phyloP scores from a whole-genome alignment of 371 early-diverging fungal species.

The Phascolomyces articulosus region DNA sequence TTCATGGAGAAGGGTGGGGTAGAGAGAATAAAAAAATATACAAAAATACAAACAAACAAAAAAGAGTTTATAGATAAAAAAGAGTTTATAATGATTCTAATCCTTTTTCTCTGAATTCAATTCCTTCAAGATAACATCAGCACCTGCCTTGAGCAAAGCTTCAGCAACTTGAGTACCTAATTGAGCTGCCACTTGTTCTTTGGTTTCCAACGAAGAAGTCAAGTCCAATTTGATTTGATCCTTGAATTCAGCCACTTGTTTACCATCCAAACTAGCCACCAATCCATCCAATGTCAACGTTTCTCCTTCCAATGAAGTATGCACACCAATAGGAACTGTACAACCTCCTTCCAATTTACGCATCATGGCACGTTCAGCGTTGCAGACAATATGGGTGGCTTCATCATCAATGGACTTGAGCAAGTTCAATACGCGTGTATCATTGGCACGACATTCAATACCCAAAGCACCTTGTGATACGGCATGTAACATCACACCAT shows the following conservation, averaged over 20 bases:
- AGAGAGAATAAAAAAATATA: background rate
- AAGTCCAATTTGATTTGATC: constrained; percentile 38
- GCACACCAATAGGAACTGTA: constrained; percentile 94
- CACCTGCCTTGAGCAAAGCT: constrained; percentile 30
- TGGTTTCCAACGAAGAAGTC: constrained; percentile 31
- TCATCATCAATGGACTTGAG: constrained; percentile 68
- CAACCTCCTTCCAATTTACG: constrained; percentile 94
- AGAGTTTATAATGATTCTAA: background rate
- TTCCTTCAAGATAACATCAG: constrained; percentile 40
- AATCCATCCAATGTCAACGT: constrained; percentile 59
- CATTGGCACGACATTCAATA: constrained; percentile 82
- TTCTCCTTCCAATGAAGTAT: constrained; percentile 54
- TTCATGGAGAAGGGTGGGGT: background rate
- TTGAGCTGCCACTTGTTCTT: constrained; percentile 26
- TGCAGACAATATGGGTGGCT: constrained; percentile 70
- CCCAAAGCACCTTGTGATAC: constrained; percentile 96
- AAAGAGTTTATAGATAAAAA: background rate
- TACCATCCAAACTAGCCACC: constrained; percentile 75
- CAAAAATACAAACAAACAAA: background rate
- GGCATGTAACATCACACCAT: constrained; percentile 81
- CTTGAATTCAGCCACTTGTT: constrained; percentile 54
- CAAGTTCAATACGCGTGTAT: constrained; percentile 49
- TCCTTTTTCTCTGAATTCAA: background rate
- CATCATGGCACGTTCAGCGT: constrained; percentile 91
- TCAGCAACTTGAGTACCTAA: constrained; percentile 35